These are phyloP conservation scores for Colletotrichum sansevieriae DNA, from an alignment of 2,329 filamentous ascomycete species.

Conservation along the genomic window DNA sequence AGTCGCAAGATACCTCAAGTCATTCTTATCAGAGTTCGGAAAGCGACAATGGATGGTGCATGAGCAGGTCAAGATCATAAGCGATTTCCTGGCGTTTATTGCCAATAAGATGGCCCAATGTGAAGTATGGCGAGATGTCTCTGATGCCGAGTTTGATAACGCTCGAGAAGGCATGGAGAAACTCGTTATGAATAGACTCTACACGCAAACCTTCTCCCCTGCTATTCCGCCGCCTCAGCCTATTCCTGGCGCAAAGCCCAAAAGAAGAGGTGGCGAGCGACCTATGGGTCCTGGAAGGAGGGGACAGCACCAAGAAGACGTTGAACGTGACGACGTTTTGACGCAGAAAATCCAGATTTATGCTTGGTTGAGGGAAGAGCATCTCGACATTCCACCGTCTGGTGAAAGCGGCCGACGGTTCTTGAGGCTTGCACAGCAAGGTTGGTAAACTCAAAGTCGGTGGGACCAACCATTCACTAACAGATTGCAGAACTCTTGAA, in stretches of 20 bases:
- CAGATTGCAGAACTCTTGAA: conserved; percentile 83
- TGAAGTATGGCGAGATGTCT: conserved; percentile 95
- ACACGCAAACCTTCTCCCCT: conserved; percentile 95
- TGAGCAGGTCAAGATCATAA: conserved; percentile 98
- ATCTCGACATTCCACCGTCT: conserved; percentile 90
- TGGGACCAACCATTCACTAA: conserved; percentile 46
- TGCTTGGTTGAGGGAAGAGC: conserved; percentile 91
- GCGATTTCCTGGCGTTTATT: conserved; percentile 96
- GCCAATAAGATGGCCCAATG: conserved; percentile 98
- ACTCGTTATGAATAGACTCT: conserved; percentile 97
- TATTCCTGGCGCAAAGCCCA: conserved; percentile 76
- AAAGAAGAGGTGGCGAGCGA: conserved; percentile 76
- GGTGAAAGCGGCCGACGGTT: conserved; percentile 91
- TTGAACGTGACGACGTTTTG: conserved; percentile 95
- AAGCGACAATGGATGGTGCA: conserved; percentile 99
- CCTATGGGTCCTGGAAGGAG: conserved; percentile 84
- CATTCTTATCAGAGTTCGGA: conserved; percentile 92
- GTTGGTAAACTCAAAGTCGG: conserved; percentile 55
- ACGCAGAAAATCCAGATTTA: conserved; percentile 98
- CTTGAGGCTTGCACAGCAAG: conserved; percentile 88
- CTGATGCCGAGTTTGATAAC: conserved; percentile 98
- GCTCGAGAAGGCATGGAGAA: conserved; percentile 99
- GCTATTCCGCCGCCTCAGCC: conserved; percentile 87
- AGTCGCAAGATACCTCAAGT: conserved; percentile 94
- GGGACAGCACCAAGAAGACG: conserved; percentile 97